Base-by-base conservation (phyloP, 225 moss, liverwort and hornwort species). In the Marchantia polymorpha region DNA sequence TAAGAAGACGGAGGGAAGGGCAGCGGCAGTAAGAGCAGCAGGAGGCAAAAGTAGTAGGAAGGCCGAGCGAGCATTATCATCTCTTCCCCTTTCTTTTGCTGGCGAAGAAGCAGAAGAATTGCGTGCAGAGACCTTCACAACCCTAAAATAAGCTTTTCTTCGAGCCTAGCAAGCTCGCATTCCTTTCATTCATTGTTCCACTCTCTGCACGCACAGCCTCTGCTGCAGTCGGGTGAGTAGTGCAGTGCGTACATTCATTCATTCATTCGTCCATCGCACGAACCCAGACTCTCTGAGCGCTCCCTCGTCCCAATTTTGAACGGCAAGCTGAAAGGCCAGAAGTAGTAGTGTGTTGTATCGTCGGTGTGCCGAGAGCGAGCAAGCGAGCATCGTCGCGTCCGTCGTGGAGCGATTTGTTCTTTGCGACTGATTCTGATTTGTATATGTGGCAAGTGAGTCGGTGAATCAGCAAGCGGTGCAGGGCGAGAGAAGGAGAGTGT, bases 121-220 rank as follows among this genome's bases (percentile, higher is more conserved):
- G 67, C 67, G 67, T 48, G 70, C 29, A 70, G 22, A 49, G n/a
- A 49, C 8, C 46, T 7, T 70, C 70, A 70, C 69, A 70, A 70
- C 70, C 70, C 70, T 70, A 70, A 70, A 70, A 70, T 49, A 70
- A 70, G 48, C 70, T 47, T 70, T 70, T 70, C 13, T 48, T 70
- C 47, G 48, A 70, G 70, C 23, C 30, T 30, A 8, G 67, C 5
- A 23, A 67, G 67, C 67, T 67, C 67, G 67, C 31, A 23, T 25
- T 67, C 67, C 6, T 67, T 70, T 48, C 47, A 47, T 70, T 70
- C 70, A 48, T 70, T 39, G 39, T 39, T 39, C 9, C 70, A 70
- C 3, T 46, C 48, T 15, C 48, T 70, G 70, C 70, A 30, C 30
- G 67, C 30, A 67, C 31, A 27, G 67, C 67, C 30, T 13, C 56